These are phyloP conservation scores for Panicum miliaceum DNA, from an alignment of 176 grass and related monocot species.

Conservation along the genomic window DNA sequence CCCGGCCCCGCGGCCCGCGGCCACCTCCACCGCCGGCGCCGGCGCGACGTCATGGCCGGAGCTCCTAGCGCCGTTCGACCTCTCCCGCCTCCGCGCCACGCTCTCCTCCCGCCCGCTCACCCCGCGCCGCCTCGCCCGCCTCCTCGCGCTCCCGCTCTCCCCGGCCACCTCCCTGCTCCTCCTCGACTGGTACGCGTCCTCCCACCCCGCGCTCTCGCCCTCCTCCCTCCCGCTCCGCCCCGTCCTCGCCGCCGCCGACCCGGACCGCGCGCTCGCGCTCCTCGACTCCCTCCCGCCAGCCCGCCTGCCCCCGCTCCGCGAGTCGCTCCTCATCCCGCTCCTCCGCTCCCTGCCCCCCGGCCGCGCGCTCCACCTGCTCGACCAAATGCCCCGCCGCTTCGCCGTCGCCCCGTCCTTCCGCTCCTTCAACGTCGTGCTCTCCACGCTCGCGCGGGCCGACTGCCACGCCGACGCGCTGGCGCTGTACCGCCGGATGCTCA, in stretches of 20 bases:
- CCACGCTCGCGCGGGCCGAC: conserved; percentile 54
- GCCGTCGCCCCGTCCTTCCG: conserved; percentile 66
- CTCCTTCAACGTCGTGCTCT: conserved; percentile 70
- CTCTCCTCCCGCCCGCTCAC: conserved; percentile 58
- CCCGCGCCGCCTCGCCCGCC: conserved; percentile 47
- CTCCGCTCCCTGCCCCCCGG: conserved; percentile 56
- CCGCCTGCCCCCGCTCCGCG: conserved; percentile 53
- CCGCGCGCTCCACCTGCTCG: conserved; percentile 75
- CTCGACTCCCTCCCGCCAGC: conserved; percentile 49
- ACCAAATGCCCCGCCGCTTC: conserved; percentile 64
- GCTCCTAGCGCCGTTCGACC: conserved; percentile 76
- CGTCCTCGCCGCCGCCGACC: conserved; percentile 55
- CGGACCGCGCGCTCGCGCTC: conserved; percentile 47
- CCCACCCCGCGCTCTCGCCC: conserved; percentile 56
- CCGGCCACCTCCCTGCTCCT: conserved; percentile 68
- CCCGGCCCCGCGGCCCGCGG: not conserved
- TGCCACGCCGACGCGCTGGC: conserved; percentile 57
- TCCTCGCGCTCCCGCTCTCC: conserved; percentile 78
- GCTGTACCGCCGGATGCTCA: conserved; percentile 72
- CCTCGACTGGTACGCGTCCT: conserved; percentile 72
- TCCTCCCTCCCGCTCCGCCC: conserved; percentile 63
- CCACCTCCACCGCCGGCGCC: not conserved
- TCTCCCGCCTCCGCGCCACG: conserved; percentile 72
- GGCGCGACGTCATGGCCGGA: conserved; percentile 59
- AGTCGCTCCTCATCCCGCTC: conserved; percentile 56